Percentiles rank a stretch among this genome's conserved stretches.
Conservation (phyloP, 2,329 filamentous ascomycete genomes). For the Ceratocystis lukuohia region DNA sequence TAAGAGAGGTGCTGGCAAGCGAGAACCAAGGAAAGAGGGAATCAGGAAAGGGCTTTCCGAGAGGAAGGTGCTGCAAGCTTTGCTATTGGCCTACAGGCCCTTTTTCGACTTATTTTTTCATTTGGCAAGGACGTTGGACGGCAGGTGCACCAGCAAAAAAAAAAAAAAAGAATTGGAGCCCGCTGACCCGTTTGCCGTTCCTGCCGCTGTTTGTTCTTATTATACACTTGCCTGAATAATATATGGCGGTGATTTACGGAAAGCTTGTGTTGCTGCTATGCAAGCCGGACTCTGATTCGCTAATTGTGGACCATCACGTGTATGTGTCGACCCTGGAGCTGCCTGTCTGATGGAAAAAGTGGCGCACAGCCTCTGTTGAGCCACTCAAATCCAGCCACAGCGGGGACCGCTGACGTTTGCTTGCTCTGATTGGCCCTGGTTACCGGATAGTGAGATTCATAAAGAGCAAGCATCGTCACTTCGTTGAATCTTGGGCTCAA, state of each 20-base stretch:
- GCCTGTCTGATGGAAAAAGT: background rate
- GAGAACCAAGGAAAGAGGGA: background rate
- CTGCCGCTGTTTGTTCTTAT: background rate
- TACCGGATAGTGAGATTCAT: too few relatives aligned
- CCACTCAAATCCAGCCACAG: too few relatives aligned
- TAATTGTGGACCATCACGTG: background rate
- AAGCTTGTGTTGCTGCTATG: background rate
- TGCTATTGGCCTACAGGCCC: background rate
- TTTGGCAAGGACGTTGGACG: background rate
- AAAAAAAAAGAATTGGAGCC: background rate
- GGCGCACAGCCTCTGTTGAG: too few relatives aligned
- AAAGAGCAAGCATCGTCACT: too few relatives aligned
- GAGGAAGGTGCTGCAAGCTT: background rate
- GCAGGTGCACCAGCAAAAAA: conserved; percentile 4
- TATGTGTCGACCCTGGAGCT: background rate
- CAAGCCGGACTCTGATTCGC: too few relatives aligned
- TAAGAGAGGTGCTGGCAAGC: background rate
- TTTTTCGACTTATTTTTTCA: background rate
- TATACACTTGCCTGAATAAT: too few relatives aligned
- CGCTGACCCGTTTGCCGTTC: conserved; percentile 9
- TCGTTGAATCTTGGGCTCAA: too few relatives aligned
- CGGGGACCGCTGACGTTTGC: background rate
- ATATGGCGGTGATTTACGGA: conserved; percentile 1
- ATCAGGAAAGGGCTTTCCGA: background rate
- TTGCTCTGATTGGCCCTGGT: background rate